A percentile compares a stretch with the other conserved stretches of the same genome.
These are phyloP conservation scores for Cytospora leucostoma DNA, from an alignment of 2,329 filamentous ascomycete genomes.

Conservation along the genomic window DNA sequence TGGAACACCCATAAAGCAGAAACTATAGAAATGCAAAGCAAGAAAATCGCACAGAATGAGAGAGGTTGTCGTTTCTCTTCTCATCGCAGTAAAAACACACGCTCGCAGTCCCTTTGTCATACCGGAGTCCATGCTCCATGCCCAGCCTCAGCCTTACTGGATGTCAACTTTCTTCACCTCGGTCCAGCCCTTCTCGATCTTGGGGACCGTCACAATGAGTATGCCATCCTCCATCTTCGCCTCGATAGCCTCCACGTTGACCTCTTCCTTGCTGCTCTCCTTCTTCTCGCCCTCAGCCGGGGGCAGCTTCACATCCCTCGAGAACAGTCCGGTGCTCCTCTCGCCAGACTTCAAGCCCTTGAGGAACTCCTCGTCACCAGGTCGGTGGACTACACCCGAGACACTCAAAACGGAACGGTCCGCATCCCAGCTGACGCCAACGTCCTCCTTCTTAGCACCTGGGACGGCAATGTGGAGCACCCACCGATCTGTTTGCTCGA, in stretches of 20 bases:
- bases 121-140: neutral
- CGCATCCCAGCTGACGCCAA: conserved; percentile 74
- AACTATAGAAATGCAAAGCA: neutral
- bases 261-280: conserved; percentile 50
- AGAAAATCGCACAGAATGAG: conserved; percentile 6
- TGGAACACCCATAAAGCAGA: neutral
- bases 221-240: conserved; percentile 81
- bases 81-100: conserved; percentile 7
- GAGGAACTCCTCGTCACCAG: conserved; percentile 69
- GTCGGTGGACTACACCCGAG: conserved; percentile 72
- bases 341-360: conserved; percentile 64
- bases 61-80: neutral
- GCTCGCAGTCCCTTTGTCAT: neutral
- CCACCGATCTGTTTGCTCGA: conserved; percentile 63
- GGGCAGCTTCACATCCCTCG: conserved; percentile 67
- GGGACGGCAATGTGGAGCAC: conserved; percentile 73
- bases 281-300: conserved; percentile 42
- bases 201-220: conserved; percentile 74
- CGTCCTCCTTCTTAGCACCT: conserved; percentile 76
- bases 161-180: conserved; percentile 63
- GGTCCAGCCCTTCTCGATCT: conserved; percentile 67
- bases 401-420: conserved; percentile 67
- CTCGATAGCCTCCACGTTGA: conserved; percentile 68
- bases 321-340: conserved; percentile 73
- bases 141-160: conserved; percentile 39